These are phyloP conservation scores for Candida berthetii DNA, from an alignment of 805 yeast genomes.

Conservation along the genomic window DNA sequence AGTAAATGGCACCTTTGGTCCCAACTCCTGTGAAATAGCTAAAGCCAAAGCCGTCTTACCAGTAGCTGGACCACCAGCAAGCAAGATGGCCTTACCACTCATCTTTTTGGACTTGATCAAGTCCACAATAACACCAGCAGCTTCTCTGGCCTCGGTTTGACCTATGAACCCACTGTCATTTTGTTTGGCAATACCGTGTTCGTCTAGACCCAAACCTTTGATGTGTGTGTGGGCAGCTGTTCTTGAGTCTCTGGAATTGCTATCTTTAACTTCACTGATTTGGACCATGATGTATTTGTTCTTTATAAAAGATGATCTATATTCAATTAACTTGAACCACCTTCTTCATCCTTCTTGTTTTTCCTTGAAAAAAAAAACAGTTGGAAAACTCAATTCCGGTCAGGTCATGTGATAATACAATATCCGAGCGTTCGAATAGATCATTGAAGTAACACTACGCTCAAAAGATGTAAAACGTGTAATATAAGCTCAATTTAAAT, in stretches of 20 bases:
- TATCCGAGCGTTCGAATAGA: too few species aligned
- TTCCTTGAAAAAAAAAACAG: too few species aligned
- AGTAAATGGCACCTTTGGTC: constrained; percentile 96
- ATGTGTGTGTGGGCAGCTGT: constrained; percentile 98
- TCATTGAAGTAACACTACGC: too few species aligned
- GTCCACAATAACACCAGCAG: constrained; percentile 93
- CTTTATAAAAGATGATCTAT: background rate
- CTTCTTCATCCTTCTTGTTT: too few species aligned
- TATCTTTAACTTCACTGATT: constrained; percentile 68
- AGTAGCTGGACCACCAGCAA: constrained; percentile 98
- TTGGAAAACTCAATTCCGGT: too few species aligned
- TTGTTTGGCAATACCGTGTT: constrained; percentile 74
- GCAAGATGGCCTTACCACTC: constrained; percentile 91
- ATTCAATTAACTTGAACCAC: too few species aligned
- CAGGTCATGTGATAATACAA: too few species aligned
- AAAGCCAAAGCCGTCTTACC: constrained; percentile 97
- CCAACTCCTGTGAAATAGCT: constrained; percentile 93
- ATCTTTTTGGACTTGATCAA: constrained; percentile 86
- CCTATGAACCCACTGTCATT: constrained; percentile 86
- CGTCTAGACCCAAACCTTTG: constrained; percentile 91
- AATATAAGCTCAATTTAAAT: too few species aligned
- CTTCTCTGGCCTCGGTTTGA: constrained; percentile 71
- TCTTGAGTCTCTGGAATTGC: constrained; percentile 45
- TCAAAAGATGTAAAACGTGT: too few species aligned
- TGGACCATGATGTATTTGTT: constrained; percentile 66